Evolutionary conservation across 192 early-diverging fungal genomes (phyloP).

Genomic region (Gonapodya sp.): DNA sequence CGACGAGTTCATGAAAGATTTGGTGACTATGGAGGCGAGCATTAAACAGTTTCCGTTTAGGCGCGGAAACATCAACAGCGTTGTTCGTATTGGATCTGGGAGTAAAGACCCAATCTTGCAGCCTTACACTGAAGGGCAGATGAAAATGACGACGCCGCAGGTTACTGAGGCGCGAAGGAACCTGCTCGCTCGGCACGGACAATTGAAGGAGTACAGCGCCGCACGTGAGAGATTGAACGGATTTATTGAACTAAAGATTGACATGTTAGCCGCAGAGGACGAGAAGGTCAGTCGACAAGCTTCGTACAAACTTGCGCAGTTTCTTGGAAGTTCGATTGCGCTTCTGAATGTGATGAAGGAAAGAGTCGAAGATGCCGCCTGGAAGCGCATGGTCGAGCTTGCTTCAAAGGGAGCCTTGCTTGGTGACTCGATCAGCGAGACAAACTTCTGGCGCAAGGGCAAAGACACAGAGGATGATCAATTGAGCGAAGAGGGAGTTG

Average conservation of each 20-base stretch:
- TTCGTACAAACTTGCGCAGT: neutral
- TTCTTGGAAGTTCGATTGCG: neutral
- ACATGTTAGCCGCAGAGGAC: neutral
- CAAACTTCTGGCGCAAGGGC: neutral
- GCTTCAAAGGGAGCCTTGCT: neutral
- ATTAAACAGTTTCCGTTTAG: slow-evolving; percentile 23
- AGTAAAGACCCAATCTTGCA: slow-evolving; percentile 17
- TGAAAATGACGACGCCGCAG: slow-evolving; percentile 9
- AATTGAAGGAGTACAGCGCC: slow-evolving; percentile 12
- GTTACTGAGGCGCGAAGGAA: slow-evolving; percentile 14
- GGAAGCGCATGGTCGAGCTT: slow-evolving; percentile 3
- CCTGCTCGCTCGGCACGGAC: slow-evolving; percentile 15
- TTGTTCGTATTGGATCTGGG: slow-evolving; percentile 1
- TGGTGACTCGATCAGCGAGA: slow-evolving; percentile 1
- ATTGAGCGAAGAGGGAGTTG: neutral
- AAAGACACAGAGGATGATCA: neutral
- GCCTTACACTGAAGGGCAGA: slow-evolving; percentile 15
- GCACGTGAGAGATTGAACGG: neutral
- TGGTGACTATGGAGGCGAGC: slow-evolving; percentile 17
- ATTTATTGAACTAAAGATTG: neutral
- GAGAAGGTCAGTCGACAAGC: neutral
- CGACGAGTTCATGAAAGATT: slow-evolving; percentile 28
- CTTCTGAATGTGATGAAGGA: slow-evolving; percentile 2
- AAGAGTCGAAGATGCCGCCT: neutral
- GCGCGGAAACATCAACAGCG: slow-evolving; percentile 15